These are phyloP conservation scores for Colletotrichum sp. DNA, from an alignment of 2,329 filamentous ascomycete species.

Conservation along the genomic window DNA sequence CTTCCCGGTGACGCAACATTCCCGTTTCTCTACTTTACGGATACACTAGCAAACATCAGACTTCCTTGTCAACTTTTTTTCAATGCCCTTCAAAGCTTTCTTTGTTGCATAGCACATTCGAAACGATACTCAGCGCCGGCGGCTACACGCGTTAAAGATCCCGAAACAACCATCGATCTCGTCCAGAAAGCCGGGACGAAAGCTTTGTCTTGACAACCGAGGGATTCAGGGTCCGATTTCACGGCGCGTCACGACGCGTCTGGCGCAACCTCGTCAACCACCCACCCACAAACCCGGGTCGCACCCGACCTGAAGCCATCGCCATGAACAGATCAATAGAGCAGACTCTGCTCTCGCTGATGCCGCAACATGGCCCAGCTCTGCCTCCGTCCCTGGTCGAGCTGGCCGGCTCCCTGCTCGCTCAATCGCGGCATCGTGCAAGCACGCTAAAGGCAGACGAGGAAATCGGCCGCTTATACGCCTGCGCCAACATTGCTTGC, in stretches of 20 bases:
- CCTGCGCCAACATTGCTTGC: constrained; percentile 88
- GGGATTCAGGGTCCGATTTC: background rate
- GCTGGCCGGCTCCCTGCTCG: constrained; percentile 74
- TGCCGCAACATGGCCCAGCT: constrained; percentile 73
- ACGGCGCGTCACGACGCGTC: constrained; percentile 16
- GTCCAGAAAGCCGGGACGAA: background rate
- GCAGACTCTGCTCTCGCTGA: constrained; percentile 73
- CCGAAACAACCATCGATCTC: background rate
- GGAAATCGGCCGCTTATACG: constrained; percentile 84
- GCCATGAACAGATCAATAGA: constrained; percentile 78
- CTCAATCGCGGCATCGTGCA: constrained; percentile 80
- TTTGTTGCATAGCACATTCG: background rate
- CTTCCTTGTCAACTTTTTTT: background rate
- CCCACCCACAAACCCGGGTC: background rate
- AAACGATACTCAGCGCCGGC: background rate
- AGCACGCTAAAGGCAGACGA: constrained; percentile 83
- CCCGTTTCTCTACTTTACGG: background rate
- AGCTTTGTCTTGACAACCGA: background rate
- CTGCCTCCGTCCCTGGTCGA: constrained; percentile 74
- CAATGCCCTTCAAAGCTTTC: background rate
- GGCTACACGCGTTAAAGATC: background rate
- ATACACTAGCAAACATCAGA: background rate
- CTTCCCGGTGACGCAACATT: constrained; percentile 20
- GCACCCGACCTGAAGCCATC: background rate
- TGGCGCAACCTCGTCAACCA: background rate